These are phyloP conservation scores for Acmispon strigosus DNA, from an alignment of 306 rosid genomes.

Conservation along the genomic window DNA sequence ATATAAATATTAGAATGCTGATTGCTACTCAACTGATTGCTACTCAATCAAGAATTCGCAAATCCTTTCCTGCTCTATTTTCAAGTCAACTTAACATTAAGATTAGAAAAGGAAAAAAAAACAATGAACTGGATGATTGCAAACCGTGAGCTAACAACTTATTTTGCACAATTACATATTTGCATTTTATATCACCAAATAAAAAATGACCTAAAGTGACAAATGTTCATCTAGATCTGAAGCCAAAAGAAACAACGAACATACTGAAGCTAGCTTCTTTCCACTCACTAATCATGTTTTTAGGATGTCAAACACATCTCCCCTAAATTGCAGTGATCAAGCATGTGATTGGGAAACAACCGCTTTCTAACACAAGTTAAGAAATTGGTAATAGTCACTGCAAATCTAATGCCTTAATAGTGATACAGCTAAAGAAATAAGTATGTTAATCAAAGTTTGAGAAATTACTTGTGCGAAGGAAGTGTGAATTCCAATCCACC, in stretches of 20 bases:
- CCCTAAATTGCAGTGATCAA: background rate
- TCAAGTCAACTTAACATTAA: background rate
- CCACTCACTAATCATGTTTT: background rate
- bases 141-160: background rate
- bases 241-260: background rate
- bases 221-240: background rate
- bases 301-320: background rate
- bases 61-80: background rate
- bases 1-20: background rate
- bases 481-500: slow-evolving; percentile 93
- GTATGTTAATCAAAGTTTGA: slow-evolving; percentile 25
- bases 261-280: background rate
- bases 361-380: background rate
- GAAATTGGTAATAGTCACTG: slow-evolving; percentile 14
- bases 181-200: background rate
- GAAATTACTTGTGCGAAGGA: slow-evolving; percentile 93
- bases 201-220: background rate
- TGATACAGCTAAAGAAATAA: background rate
- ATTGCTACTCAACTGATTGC: background rate
- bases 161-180: background rate
- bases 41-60: background rate
- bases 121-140: background rate
- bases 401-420: background rate
- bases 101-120: background rate
- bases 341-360: background rate